Conservation (phyloP, 257 asterid species). For the Petunia axillaris region DNA sequence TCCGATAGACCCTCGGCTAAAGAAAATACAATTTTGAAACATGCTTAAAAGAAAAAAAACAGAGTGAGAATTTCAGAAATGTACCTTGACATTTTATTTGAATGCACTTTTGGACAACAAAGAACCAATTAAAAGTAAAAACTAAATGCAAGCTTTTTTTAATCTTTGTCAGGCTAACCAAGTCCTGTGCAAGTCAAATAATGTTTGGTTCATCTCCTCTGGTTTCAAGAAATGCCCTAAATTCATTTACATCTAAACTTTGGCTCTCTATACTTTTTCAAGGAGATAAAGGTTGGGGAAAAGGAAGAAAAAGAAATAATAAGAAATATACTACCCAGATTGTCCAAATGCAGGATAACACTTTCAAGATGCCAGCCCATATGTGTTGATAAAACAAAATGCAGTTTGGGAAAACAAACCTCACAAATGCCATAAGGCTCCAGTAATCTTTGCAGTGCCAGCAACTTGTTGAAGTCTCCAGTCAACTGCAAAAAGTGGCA, state of each 20-base stretch:
- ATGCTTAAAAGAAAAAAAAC: too few relatives aligned
- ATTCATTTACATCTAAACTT: background rate
- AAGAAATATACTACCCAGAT: background rate
- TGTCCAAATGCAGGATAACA: conserved; percentile 8
- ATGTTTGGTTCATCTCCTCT: background rate
- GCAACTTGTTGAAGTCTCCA: conserved; percentile 83
- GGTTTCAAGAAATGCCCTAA: background rate
- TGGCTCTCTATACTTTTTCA: background rate
- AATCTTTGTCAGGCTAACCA: background rate
- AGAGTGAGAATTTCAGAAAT: background rate
- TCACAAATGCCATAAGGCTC: conserved; percentile 92
- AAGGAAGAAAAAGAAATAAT: background rate
- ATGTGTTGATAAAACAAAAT: background rate
- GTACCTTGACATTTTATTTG: background rate
- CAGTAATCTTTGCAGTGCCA: conserved; percentile 74
- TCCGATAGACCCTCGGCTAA: too few relatives aligned
- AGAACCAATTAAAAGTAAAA: background rate
- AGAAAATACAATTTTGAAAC: too few relatives aligned
- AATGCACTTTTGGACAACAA: background rate
- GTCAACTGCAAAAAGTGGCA: conserved; percentile 55
- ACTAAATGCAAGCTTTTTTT: background rate
- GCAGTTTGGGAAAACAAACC: conserved; percentile 51
- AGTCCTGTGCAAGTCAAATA: background rate
- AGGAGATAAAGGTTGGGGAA: background rate
- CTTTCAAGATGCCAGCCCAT: conserved; percentile 18